phyloP scores from a whole-genome alignment of 768 basidiomycete species.

The Trametes villosa region DNA sequence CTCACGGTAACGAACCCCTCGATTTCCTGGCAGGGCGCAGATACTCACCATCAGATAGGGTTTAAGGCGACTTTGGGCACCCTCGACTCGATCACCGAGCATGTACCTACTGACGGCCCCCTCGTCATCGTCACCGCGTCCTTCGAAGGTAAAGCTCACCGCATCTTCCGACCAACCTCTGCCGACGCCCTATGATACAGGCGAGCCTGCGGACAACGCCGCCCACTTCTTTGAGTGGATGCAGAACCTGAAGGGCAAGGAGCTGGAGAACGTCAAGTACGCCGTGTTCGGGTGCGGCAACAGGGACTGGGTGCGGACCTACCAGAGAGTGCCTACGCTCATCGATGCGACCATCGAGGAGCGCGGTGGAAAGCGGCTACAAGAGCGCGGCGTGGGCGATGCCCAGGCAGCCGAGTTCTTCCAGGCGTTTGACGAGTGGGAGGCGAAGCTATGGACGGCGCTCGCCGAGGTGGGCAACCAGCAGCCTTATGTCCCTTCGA shows the following conservation, averaged over 20 bases:
- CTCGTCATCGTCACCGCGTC: slow-evolving; percentile 51
- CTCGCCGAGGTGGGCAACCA: slow-evolving; percentile 36
- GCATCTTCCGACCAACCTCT: neutral
- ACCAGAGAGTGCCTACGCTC: slow-evolving; percentile 48
- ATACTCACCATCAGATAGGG: slow-evolving; percentile 29
- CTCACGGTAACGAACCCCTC: slow-evolving; percentile 39
- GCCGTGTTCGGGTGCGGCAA: slow-evolving; percentile 57
- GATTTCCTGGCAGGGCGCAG: neutral
- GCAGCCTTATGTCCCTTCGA: too few relatives aligned
- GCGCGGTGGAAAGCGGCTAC: slow-evolving; percentile 42
- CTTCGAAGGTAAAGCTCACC: slow-evolving; percentile 44
- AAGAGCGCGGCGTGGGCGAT: slow-evolving; percentile 46
- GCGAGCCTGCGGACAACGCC: slow-evolving; percentile 54
- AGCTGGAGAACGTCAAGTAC: slow-evolving; percentile 41
- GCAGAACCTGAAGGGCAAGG: slow-evolving; percentile 32
- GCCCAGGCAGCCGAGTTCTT: slow-evolving; percentile 48
- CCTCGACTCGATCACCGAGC: slow-evolving; percentile 43
- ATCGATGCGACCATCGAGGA: slow-evolving; percentile 41
- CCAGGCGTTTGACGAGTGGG: slow-evolving; percentile 49
- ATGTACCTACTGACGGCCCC: slow-evolving; percentile 48
- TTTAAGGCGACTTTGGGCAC: slow-evolving; percentile 45
- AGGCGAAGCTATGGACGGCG: slow-evolving; percentile 42
- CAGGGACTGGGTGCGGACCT: slow-evolving; percentile 52
- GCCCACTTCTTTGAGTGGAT: slow-evolving; percentile 49
- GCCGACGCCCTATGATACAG: slow-evolving; percentile 20